Evolutionary conservation across 2,329 filamentous ascomycete genomes (phyloP).

Genomic region (Apiospora koreana): DNA sequence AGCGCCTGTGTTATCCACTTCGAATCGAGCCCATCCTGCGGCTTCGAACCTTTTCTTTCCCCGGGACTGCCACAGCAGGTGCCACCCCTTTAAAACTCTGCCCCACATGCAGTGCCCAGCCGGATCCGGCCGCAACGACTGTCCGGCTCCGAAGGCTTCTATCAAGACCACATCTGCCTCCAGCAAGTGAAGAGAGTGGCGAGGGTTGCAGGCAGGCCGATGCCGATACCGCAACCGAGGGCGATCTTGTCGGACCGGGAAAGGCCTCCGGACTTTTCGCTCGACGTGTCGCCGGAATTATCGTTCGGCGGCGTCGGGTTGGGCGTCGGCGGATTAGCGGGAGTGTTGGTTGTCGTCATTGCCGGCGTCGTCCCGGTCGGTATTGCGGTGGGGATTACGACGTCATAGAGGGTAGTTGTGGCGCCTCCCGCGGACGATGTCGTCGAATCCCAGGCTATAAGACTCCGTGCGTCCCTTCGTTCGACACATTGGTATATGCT

Average conservation of each 20-base stretch:
- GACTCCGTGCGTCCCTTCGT: background rate
- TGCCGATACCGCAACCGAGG: background rate
- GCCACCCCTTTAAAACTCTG: too few species aligned
- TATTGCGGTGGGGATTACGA: background rate
- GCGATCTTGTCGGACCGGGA: background rate
- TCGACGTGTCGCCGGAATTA: background rate
- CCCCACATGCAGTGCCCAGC: too few species aligned
- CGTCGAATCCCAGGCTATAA: background rate
- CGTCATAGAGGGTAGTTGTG: background rate
- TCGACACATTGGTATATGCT: background rate
- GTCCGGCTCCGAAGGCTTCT: background rate
- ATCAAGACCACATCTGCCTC: too few species aligned
- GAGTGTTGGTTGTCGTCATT: too few species aligned
- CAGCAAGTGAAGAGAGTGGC: background rate
- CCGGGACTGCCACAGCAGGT: too few species aligned
- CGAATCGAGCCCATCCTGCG: too few species aligned
- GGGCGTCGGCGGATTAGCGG: too few species aligned
- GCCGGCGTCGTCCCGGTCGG: background rate
- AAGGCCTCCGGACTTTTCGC: background rate
- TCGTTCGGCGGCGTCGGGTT: background rate
- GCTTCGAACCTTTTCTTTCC: too few species aligned
- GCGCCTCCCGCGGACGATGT: background rate
- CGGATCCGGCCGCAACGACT: background rate
- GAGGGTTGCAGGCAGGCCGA: background rate
- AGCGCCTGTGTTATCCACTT: too few species aligned